Evolutionary conservation across 2,329 filamentous ascomycete genomes (phyloP).

Genomic region (Calonectria hongkongensis): DNA sequence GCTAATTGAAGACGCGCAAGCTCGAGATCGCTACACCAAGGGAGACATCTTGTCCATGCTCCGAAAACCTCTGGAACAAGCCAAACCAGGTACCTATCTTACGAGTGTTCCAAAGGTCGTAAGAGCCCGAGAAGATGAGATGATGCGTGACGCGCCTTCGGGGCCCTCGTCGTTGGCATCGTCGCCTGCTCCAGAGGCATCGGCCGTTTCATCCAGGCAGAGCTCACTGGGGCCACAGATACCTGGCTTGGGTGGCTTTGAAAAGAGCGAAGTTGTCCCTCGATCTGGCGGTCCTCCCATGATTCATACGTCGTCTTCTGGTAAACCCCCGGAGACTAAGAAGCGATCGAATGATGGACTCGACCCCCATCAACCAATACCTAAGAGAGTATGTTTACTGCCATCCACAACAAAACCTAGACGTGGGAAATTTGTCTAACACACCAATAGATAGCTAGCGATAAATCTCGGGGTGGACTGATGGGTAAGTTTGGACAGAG

Average conservation of each 20-base stretch:
- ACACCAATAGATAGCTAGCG: slow-evolving; percentile 55
- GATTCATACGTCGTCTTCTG: slow-evolving; percentile 62
- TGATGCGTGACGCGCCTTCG: slow-evolving; percentile 48
- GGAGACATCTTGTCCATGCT: slow-evolving; percentile 74
- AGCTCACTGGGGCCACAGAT: slow-evolving; percentile 34
- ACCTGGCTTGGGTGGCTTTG: slow-evolving; percentile 45
- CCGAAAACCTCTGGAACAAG: slow-evolving; percentile 64
- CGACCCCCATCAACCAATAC: slow-evolving; percentile 55
- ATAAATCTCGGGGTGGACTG: slow-evolving; percentile 57
- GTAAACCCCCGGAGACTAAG: slow-evolving; percentile 56
- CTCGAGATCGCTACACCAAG: slow-evolving; percentile 84
- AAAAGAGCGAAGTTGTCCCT: slow-evolving; percentile 46
- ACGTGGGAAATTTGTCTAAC: slow-evolving; percentile 51
- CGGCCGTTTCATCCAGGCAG: slow-evolving; percentile 27
- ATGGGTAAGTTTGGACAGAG: slow-evolving; percentile 62
- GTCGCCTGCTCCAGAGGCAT: slow-evolving; percentile 44
- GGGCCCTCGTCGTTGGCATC: slow-evolving; percentile 29
- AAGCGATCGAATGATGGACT: slow-evolving; percentile 66
- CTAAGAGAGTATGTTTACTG: slow-evolving; percentile 65
- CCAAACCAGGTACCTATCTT: slow-evolving; percentile 54
- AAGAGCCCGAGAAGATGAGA: slow-evolving; percentile 35
- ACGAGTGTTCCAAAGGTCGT: slow-evolving; percentile 23
- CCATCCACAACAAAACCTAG: slow-evolving; percentile 14
- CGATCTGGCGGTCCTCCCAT: slow-evolving; percentile 59
- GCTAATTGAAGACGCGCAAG: slow-evolving; percentile 87